These are phyloP conservation scores for Rhinocladiella mackenziei DNA, from an alignment of 2,329 filamentous ascomycete genomes.

Conservation along the genomic window DNA sequence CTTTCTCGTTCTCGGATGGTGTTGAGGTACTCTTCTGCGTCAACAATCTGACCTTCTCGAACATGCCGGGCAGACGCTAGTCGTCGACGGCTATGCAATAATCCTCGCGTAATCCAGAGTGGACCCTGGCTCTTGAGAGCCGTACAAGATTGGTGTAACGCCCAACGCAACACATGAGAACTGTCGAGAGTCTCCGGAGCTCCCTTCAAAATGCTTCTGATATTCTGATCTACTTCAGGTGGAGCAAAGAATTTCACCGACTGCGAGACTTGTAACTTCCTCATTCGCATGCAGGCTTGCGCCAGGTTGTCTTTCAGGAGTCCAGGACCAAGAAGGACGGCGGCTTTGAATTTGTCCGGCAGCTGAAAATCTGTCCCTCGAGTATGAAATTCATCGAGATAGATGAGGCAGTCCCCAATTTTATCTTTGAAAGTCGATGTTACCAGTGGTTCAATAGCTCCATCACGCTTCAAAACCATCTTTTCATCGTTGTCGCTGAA, in stretches of 20 bases:
- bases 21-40: conserved; percentile 20
- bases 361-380: conserved; percentile 65
- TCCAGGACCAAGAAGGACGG: conserved; percentile 62
- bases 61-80: conserved; percentile 4
- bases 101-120: conserved; percentile 60
- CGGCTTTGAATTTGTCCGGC: conserved; percentile 56
- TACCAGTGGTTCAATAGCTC: conserved; percentile 40
- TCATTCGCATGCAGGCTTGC: conserved; percentile 65
- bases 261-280: conserved; percentile 64
- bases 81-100: conserved; percentile 44
- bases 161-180: conserved; percentile 57
- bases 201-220: conserved; percentile 36
- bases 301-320: conserved; percentile 59
- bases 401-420: conserved; percentile 59
- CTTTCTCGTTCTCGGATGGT: conserved; percentile 56
- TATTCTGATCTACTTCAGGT: conserved; percentile 55
- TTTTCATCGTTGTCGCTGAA: conserved; percentile 42
- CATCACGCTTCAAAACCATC: conserved; percentile 33
- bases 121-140: conserved; percentile 51
- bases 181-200: conserved; percentile 35
- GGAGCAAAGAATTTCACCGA: conserved; percentile 60
- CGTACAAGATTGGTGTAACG: conserved; percentile 54
- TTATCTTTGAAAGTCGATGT: conserved; percentile 57
- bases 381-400: conserved; percentile 67
- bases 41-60: background rate